Base-by-base conservation (phyloP, 805 yeast species). In the Wickerhamiella shivajii region DNA sequence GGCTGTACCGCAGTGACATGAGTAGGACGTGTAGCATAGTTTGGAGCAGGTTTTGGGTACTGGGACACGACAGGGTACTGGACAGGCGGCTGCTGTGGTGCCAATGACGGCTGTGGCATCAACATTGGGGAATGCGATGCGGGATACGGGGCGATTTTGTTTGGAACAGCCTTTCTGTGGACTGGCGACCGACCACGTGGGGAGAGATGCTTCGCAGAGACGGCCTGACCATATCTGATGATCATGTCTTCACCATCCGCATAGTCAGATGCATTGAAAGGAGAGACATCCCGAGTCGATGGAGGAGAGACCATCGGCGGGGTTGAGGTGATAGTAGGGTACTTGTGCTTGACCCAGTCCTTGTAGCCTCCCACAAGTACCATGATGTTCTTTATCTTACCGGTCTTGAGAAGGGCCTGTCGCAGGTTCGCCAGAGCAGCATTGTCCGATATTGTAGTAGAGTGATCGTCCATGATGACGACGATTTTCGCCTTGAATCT, bases 401-500 rank as follows among this genome's bases (percentile, higher is more conserved):
- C 62, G 58, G 52, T 55, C 58, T 38, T 52, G 45, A 13, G 55
- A 57, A 44, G 47, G 51, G 41, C 55, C 49, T 13, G 57, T 43
- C 13, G 67, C 52, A 45, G 59, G 50, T 17, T 53, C 47, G 33
- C 52, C 58, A 17, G 74, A 40, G 12, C 61, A 51, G 13, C 4
- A n/a, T 24, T 53, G 44, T 18, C 18, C n/a, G 27, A 16, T 16
- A 24, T 6, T 11, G 18, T 22, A 11, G 20, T 17, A 6, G 17
- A 13, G 27, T 45, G 39, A n/a, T 60, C 54, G 50, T 78, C 80
- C 47, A 81, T 73, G 2, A 79, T 44, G 2, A 85, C 74, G 1
- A 87, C 60, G 27, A 72, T 55, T 31, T 76, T 80, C 49, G 66
- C 83, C 9, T 49, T 43, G 36, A 61, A 53, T 42, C 94, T 56